phyloP scores from a whole-genome alignment of 352 stramenopile genomes.

The Globisporangium barbulae region DNA sequence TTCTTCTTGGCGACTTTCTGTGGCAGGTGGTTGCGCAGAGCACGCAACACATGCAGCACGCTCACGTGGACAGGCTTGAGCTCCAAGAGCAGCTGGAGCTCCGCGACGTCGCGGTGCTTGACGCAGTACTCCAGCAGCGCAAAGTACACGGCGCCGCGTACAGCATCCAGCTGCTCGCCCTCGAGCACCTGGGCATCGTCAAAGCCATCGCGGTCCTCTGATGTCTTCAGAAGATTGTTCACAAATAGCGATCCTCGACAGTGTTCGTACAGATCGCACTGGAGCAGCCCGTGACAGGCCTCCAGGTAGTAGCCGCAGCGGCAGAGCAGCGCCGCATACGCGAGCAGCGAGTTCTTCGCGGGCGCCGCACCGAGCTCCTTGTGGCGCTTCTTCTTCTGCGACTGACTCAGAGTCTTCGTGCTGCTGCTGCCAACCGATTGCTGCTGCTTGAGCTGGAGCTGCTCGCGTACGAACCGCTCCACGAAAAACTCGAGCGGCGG shows the following conservation, averaged over 20 bases:
- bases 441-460: conserved; percentile 11
- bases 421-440: conserved; percentile 3
- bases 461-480: conserved; percentile 21
- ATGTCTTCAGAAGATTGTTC: neutral
- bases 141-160: conserved; percentile 54
- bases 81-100: conserved; percentile 47
- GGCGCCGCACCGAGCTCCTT: conserved; percentile 11
- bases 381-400: conserved; percentile 8
- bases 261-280: conserved; percentile 60
- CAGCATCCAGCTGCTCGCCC: conserved; percentile 8
- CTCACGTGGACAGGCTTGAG: conserved; percentile 56
- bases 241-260: conserved; percentile 43
- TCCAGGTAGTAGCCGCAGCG: conserved; percentile 52
- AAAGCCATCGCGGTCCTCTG: neutral
- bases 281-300: conserved; percentile 53
- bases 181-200: conserved; percentile 11
- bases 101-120: conserved; percentile 31
- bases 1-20: conserved; percentile 11
- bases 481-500: conserved; percentile 51
- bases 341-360: conserved; percentile 41
- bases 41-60: conserved; percentile 51
- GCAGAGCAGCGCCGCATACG: conserved; percentile 56
- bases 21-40: conserved; percentile 36
- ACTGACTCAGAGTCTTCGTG: neutral
- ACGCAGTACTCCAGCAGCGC: conserved; percentile 65